Percentiles rank a stretch among this genome's conserved stretches.
Evolutionary conservation across 1,284 basidiomycete genomes (phyloP).

Genomic region (Rhodotorula sp.): DNA sequence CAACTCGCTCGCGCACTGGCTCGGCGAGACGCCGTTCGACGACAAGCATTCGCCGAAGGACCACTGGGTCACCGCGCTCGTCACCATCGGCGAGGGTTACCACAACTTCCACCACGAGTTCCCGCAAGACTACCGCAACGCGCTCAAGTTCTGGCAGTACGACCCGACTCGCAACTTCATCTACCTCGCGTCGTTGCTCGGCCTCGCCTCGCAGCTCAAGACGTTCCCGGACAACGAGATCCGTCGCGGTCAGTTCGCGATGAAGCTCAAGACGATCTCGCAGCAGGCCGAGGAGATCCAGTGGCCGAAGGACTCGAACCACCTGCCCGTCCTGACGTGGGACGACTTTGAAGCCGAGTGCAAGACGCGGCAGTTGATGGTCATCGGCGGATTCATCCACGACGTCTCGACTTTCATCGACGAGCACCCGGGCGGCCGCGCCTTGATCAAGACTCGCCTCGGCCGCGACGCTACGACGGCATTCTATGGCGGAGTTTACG

Average conservation of each 20-base stretch:
- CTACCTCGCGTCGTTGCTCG: conserved; percentile 62
- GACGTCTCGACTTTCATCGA: conserved; percentile 82
- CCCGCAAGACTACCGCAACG: conserved; percentile 76
- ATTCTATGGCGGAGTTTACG: conserved; percentile 83
- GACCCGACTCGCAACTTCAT: conserved; percentile 78
- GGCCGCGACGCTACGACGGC: conserved; percentile 73
- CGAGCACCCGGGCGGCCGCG: conserved; percentile 80
- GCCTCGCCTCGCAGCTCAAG: conserved; percentile 83
- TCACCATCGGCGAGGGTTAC: conserved; percentile 89
- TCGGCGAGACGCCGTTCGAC: conserved; percentile 87
- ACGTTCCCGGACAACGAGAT: conserved; percentile 93
- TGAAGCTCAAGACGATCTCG: conserved; percentile 82
- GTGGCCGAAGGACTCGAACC: conserved; percentile 71
- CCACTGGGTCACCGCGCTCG: conserved; percentile 72
- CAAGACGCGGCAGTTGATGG: conserved; percentile 70
- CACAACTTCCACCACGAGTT: conserved; percentile 71
- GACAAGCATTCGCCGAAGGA: conserved; percentile 75
- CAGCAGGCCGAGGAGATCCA: conserved; percentile 66
- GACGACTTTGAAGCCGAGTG: conserved; percentile 78
- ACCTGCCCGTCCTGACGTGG: conserved; percentile 81
- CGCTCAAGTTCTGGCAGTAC: conserved; percentile 77
- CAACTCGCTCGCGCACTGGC: conserved; percentile 92
- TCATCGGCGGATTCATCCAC: conserved; percentile 86
- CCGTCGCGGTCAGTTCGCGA: conserved; percentile 84
- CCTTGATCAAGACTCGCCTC: conserved; percentile 62